Evolutionary conservation across 1,284 basidiomycete species (phyloP).

Genomic region (Thelephora terrestris): DNA sequence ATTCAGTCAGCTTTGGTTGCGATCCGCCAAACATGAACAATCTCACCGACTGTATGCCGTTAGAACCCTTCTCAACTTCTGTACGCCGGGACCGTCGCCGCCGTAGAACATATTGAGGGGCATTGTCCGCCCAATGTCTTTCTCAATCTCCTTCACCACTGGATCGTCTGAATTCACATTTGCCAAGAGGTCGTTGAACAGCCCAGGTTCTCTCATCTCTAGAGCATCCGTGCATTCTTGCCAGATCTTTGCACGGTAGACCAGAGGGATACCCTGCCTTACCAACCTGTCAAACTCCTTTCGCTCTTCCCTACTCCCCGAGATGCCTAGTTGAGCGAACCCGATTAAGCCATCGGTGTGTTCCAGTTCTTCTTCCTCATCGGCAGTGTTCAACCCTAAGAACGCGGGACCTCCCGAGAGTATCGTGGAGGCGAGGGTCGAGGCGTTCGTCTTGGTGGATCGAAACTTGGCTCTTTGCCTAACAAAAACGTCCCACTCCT

Average conservation of each 20-base stretch:
- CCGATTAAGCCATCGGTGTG: conserved; percentile 78
- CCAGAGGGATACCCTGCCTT: conserved; percentile 78
- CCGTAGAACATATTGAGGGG: conserved; percentile 96
- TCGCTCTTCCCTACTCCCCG: conserved; percentile 66
- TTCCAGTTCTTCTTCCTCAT: conserved; percentile 57
- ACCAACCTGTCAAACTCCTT: conserved; percentile 74
- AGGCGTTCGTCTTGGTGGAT: conserved; percentile 24
- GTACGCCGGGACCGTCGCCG: conserved; percentile 87
- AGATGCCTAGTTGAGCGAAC: conserved; percentile 77
- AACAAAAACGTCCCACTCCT: conserved; percentile 87
- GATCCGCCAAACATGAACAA: not conserved
- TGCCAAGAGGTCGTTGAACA: conserved; percentile 77
- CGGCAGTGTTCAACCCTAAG: conserved; percentile 51
- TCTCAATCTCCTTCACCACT: conserved; percentile 82
- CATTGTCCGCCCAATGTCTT: conserved; percentile 91
- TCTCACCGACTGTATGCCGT: conserved; percentile 84
- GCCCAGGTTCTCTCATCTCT: conserved; percentile 87
- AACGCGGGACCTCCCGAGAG: conserved; percentile 39
- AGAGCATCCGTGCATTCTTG: conserved; percentile 87
- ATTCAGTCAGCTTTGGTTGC: no score
- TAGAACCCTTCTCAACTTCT: conserved; percentile 83
- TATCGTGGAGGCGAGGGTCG: conserved; percentile 16
- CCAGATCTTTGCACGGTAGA: conserved; percentile 84
- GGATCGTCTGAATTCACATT: conserved; percentile 44
- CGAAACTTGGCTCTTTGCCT: conserved; percentile 48